A percentile compares a stretch with the other conserved stretches of the same genome.
Conservation (phyloP, 2,329 filamentous ascomycete species). For the Cytospora piceicola region DNA sequence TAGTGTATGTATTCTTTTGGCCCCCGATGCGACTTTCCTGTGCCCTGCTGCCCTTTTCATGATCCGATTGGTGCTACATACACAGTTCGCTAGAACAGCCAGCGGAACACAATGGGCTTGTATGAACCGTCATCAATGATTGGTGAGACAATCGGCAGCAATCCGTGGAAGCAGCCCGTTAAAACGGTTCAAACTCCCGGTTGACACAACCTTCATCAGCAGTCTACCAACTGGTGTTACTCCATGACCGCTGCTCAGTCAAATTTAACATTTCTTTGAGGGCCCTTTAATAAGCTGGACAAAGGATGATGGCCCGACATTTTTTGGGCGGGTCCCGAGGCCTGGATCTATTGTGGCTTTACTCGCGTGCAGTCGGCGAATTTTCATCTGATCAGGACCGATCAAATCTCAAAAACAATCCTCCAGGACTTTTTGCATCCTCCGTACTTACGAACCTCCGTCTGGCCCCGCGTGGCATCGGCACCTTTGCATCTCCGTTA, state of each 20-base stretch:
- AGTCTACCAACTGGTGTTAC: no score
- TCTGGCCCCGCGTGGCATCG: background rate
- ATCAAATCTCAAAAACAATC: background rate
- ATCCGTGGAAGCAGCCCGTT: background rate
- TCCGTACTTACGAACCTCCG: background rate
- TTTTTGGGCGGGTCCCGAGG: slow-evolving; percentile 1
- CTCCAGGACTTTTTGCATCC: background rate
- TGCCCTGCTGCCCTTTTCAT: background rate
- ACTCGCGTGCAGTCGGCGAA: background rate
- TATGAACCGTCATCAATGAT: background rate
- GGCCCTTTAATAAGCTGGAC: background rate
- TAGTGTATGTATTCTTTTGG: background rate
- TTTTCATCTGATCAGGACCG: background rate
- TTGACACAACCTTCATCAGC: background rate
- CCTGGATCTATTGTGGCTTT: slow-evolving; percentile 2
- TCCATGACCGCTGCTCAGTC: no score
- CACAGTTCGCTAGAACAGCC: background rate
- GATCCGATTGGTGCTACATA: slow-evolving; percentile 15
- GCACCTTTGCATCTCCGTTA: background rate
- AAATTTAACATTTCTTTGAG: background rate
- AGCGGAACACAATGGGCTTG: background rate
- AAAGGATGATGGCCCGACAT: background rate
- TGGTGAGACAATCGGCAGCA: background rate
- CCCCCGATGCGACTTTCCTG: background rate
- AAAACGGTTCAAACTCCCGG: background rate